A percentile compares a stretch with the other conserved stretches of the same genome.
Conservation (phyloP, 495 filamentous ascomycete genomes). For the Neurospora sp. region DNA sequence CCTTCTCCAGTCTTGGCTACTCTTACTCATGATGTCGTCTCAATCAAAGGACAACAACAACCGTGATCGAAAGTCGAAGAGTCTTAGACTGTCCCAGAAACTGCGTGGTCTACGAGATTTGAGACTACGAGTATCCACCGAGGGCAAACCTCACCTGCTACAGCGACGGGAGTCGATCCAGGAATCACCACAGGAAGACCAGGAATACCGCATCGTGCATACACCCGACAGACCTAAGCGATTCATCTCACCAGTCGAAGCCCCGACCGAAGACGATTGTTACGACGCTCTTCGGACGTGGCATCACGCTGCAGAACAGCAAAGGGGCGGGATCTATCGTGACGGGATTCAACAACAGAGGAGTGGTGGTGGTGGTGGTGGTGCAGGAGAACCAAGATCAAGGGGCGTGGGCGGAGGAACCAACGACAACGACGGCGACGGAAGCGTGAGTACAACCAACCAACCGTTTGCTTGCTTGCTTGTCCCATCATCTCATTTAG, state of each 20-base stretch:
- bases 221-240: constrained; percentile 18
- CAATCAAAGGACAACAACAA: background rate
- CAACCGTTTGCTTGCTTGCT: background rate
- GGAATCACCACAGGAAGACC: background rate
- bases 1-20: background rate
- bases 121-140: background rate
- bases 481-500: background rate
- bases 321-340: background rate
- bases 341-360: background rate
- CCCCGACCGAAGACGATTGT: constrained; percentile 21
- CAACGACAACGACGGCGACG: background rate
- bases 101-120: constrained; percentile 10
- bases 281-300: constrained; percentile 13
- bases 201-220: constrained; percentile 16
- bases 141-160: background rate
- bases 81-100: constrained; percentile 9
- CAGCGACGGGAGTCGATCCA: background rate
- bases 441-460: background rate
- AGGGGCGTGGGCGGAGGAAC: background rate
- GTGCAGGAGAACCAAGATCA: background rate
- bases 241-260: constrained; percentile 5
- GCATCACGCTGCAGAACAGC: constrained; percentile 8
- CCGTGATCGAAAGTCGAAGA: constrained; percentile 1
- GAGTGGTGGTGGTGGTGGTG: background rate
- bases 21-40: background rate